phyloP scores from a whole-genome alignment of 2,329 filamentous ascomycete species.

The Fusarium burgessii region DNA sequence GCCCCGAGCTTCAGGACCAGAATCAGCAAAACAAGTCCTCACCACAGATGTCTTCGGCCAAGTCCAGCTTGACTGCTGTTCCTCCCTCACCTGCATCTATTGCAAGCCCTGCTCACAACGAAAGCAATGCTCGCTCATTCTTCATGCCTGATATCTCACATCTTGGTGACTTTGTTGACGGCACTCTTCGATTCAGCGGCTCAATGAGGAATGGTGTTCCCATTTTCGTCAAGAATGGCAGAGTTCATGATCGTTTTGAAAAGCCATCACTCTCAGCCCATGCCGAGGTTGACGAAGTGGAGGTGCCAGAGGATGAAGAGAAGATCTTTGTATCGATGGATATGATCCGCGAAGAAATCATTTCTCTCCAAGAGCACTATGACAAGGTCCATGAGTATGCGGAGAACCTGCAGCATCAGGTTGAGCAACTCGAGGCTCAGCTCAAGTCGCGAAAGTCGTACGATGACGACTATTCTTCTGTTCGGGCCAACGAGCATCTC shows the following conservation, averaged over 20 bases:
- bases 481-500: slow-evolving; percentile 59
- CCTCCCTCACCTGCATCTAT: slow-evolving; percentile 54
- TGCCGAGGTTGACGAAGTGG: slow-evolving; percentile 62
- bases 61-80: slow-evolving; percentile 57
- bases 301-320: slow-evolving; percentile 66
- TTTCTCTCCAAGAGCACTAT: slow-evolving; percentile 67
- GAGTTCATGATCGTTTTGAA: slow-evolving; percentile 59
- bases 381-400: slow-evolving; percentile 67
- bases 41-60: slow-evolving; percentile 54
- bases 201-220: slow-evolving; percentile 65
- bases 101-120: slow-evolving; percentile 51
- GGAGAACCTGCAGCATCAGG: slow-evolving; percentile 64
- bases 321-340: slow-evolving; percentile 71
- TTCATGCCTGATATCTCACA: slow-evolving; percentile 66
- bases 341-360: slow-evolving; percentile 70
- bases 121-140: slow-evolving; percentile 63
- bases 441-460: slow-evolving; percentile 58
- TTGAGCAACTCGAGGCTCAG: slow-evolving; percentile 63
- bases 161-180: slow-evolving; percentile 68
- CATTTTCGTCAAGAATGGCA: slow-evolving; percentile 67
- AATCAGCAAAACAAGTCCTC: slow-evolving; percentile 47
- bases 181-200: slow-evolving; percentile 64
- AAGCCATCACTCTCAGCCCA: slow-evolving; percentile 54
- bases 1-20: slow-evolving; percentile 45
- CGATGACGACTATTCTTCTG: slow-evolving; percentile 57